phyloP scores from a whole-genome alignment of 139 green algal genomes.

The Ettlia oleoabundans region DNA sequence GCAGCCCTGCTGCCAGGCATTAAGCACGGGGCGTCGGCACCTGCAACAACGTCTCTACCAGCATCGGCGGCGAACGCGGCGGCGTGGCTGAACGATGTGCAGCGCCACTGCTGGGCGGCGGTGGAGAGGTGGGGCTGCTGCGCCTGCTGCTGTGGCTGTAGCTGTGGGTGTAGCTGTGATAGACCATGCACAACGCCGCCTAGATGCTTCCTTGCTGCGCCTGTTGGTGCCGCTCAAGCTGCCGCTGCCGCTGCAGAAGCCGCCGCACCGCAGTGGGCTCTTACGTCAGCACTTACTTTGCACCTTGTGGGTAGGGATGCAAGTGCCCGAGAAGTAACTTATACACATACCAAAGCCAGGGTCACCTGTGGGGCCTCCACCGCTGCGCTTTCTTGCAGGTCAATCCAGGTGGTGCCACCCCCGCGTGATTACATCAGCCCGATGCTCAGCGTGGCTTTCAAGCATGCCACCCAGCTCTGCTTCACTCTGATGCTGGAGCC shows the following conservation, averaged over 20 bases:
- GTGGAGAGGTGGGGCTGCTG: slow-evolving; percentile 2
- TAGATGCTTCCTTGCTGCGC: no score
- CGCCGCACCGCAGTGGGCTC: no score
- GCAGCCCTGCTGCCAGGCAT: slow-evolving; percentile 14
- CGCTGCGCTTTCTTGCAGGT: neutral
- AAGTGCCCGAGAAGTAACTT: no score
- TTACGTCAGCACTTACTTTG: no score
- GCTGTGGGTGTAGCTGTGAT: neutral
- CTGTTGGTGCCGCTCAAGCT: no score
- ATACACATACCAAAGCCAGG: no score
- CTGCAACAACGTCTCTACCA: neutral
- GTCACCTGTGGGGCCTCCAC: no score
- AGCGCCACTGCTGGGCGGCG: slow-evolving; percentile 13
- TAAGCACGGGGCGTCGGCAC: neutral
- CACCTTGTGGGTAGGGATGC: no score
- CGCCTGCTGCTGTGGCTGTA: neutral
- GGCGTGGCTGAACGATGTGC: neutral
- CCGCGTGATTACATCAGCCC: slow-evolving; percentile 35
- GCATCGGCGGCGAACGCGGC: neutral
- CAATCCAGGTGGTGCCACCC: neutral
- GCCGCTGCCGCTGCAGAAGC: no score
- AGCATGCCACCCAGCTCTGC: slow-evolving; percentile 43
- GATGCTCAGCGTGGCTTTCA: slow-evolving; percentile 47
- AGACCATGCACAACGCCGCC: no score
- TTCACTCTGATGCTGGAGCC: slow-evolving; percentile 27